A percentile compares a stretch with the other conserved stretches of the same genome.
Evolutionary conservation across 1,284 basidiomycete genomes (phyloP).

Genomic region (Schizophyllum amplum): DNA sequence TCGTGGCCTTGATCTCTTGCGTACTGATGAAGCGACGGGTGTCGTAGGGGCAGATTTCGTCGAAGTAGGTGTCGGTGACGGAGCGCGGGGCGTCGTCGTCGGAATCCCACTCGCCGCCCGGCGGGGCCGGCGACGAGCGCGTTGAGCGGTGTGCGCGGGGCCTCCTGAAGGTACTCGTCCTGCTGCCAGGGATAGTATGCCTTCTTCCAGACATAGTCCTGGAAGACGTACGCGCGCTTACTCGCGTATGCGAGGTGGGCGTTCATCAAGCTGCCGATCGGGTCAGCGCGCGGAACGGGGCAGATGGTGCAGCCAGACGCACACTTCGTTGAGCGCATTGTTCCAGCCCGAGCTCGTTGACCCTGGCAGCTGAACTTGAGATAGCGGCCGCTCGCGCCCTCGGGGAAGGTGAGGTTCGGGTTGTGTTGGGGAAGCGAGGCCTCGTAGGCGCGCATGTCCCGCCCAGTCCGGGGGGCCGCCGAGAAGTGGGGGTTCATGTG

Average conservation of each 20-base stretch:
- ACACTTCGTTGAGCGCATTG: slow-evolving; percentile 37
- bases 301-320: slow-evolving; percentile 9
- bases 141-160: slow-evolving; percentile 28
- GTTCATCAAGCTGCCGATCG: slow-evolving; percentile 30
- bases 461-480: slow-evolving; percentile 27
- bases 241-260: slow-evolving; percentile 36
- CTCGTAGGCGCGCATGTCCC: slow-evolving; percentile 29
- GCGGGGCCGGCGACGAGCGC: slow-evolving; percentile 27
- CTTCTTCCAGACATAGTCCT: slow-evolving; percentile 9
- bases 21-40: slow-evolving; percentile 16
- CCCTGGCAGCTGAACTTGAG: slow-evolving; percentile 34
- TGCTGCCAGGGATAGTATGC: slow-evolving; percentile 8
- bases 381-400: slow-evolving; percentile 34
- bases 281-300: slow-evolving; percentile 2
- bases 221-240: slow-evolving; percentile 37
- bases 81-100: slow-evolving; percentile 27
- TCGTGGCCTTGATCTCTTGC: slow-evolving; percentile 22
- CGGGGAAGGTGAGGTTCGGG: slow-evolving; percentile 30
- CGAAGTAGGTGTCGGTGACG: slow-evolving; percentile 14
- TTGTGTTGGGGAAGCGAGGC: slow-evolving; percentile 35
- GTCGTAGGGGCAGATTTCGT: slow-evolving; percentile 17
- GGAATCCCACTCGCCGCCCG: slow-evolving; percentile 21
- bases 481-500: slow-evolving; percentile 3
- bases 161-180: slow-evolving; percentile 21
- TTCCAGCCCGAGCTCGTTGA: slow-evolving; percentile 35